Evolutionary conservation across 2,329 filamentous ascomycete genomes (phyloP), one percentile per base, ranked within the genome.

Genomic region (Pseudocercospora ulei): DNA sequence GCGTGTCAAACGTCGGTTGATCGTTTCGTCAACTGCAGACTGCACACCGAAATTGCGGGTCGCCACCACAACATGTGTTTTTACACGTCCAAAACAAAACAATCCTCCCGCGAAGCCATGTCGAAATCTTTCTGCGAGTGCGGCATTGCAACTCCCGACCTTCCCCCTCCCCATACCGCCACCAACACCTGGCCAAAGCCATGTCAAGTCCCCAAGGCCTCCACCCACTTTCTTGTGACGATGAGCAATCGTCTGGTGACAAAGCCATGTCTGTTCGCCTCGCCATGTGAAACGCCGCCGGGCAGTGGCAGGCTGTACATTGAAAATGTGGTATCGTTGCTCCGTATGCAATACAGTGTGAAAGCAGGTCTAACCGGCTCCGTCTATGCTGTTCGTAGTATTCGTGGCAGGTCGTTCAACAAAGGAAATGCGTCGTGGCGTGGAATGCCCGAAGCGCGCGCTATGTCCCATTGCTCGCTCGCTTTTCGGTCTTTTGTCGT

Each of bases 361-460:
- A 24, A 9, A 5, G 36, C 39, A 34, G 42, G 47, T 41, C 41
- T 18, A 38, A 35, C 37, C 43, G 19, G 36, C 39, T 41, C 45
- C 35, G 36, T 39, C 31, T 35, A 39, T 39, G 38, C 45, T 38
- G 20, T 34, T 48, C 43, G 35, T 46, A 38, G 37, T 48, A 44
- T 50, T n/a, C 47, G 37, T 50, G 29, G 40, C 45, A 38, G 31
- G 23, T 47, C 41, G 31, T 49, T 28, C 41, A 41, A 44, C 30
- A 48, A 35, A 43, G 19, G 20, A 40, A 35, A 41, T 9, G 16
- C 24, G 8, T 34, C 8, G 23, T 35, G 25, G 19, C 31, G 13
- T 31, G 33, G 9, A 4, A 14, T 9, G 12, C 5, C 22, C 19
- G 16, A 30, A 20, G 17, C 13, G 23, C 26, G 17, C 13, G 23